Base-by-base conservation (phyloP, 805 yeast species). In the Allodekkera sacchari region DNA sequence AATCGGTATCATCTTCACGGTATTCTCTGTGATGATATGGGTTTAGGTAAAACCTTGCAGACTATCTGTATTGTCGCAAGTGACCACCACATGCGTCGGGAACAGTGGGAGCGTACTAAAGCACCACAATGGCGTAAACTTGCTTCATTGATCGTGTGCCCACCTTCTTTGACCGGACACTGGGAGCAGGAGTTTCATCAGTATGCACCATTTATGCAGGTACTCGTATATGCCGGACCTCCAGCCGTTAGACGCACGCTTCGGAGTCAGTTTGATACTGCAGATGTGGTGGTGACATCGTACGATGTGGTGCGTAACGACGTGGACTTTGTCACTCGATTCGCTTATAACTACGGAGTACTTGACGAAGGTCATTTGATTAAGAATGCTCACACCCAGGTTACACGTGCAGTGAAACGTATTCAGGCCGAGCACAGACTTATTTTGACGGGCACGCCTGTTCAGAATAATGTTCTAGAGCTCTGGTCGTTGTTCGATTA, bases 11-110 rank as follows among this genome's bases (percentile, higher is more conserved):
- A 89, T 55, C 63, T 92, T 32, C 99, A 92, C 60, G 99, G 99
- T 33, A 89, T 92, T 48, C 64, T 92, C 30, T 92, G 98, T 74
- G 99, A 92, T 55, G 99, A 92, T 74, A 92, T 92, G 99, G 99
- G 99, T 6, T 67, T 92, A 19, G 99, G 99, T 32, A 92, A 92
- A 54, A 92, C 99, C 0, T 66, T 92, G 38, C 99, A 92, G 57
- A 88, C 98, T 0, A 88, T 92, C 49, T 92, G 98, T 59, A 89
- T 94, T 43, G 87, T 92, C 33, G 83, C 98, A 0, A 84, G 96
- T 52, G 98, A 92, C 50, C 98, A 92, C 48, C 83, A 87, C 47
- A 46, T 84, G 42, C 73, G 98, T 42, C 77, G 74, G 8, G 81
- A 81, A 43, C 80, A 78, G 42, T 83, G 66, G 53, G 65, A 59